Evolutionary conservation across 768 basidiomycete genomes (phyloP), one percentile per base, ranked within the genome.

Genomic region (Russula foetens): DNA sequence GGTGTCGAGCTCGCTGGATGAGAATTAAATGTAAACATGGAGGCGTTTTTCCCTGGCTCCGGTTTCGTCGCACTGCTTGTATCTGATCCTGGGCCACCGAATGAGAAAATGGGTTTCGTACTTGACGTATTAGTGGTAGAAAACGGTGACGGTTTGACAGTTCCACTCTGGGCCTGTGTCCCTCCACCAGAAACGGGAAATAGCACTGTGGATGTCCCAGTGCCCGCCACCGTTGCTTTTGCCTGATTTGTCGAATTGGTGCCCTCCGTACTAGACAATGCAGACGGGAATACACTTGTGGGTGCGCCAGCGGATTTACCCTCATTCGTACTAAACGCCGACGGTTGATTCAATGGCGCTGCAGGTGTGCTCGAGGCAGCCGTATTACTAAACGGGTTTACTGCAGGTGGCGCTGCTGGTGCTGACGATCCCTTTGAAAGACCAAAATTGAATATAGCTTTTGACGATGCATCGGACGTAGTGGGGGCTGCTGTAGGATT

Each of bases 321-420:
- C 26, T 47, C 44, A 46, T 55, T 17, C 7, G 21, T 49, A n/a
- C 58, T 53, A 26, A 63, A 63, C 14, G 35, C 17, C 50, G 41
- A 46, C n/a, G 54, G 47, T 14, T 53, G 50, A 24, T 56, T 57
- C 19, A 24, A 39, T 29, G 26, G 54, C 15, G 31, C 28, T 17
- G 50, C 35, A 28, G 45, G 24, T 17, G 41, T 26, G 6, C 53
- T 47, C 14, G 59, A 21, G 28, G 53, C 55, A n/a, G 51, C 33
- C 23, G 49, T 7, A n/a, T 63, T 58, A 53, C 58, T 19, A n/a
- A 66, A 62, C 35, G 50, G 33, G 58, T 23, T 59, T 41, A 60
- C 35, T 1, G 35, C 26, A 19, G 63, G 41, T 53, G 58, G 63
- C 4, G 23, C 39, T 38, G 44, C 52, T 26, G 39, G 49, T 43